Conservation (phyloP, 805 yeast species). For the Yarrowia alimentaria region DNA sequence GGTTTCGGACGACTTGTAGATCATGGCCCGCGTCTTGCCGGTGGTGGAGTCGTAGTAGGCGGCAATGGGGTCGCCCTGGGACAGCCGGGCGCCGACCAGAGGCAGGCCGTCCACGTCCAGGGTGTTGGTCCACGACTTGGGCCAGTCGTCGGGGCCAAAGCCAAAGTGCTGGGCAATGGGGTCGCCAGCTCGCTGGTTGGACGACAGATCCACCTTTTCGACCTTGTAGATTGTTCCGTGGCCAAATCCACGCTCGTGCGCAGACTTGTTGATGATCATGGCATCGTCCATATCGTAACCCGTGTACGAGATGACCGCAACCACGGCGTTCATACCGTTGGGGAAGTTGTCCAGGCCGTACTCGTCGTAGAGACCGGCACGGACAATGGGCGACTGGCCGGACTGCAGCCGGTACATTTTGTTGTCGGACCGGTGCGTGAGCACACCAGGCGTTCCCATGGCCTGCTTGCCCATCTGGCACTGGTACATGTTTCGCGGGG, state of each 20-base stretch:
- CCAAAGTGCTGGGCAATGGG: slow-evolving; percentile 94
- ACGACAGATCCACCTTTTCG: slow-evolving; percentile 80
- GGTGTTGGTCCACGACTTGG: slow-evolving; percentile 82
- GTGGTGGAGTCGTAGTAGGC: slow-evolving; percentile 88
- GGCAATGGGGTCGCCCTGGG: slow-evolving; percentile 93
- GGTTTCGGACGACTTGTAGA: slow-evolving; percentile 91
- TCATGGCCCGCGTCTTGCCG: slow-evolving; percentile 87
- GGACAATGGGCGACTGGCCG: slow-evolving; percentile 96
- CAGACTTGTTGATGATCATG: slow-evolving; percentile 95
- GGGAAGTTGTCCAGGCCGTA: slow-evolving; percentile 99
- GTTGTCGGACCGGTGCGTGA: slow-evolving; percentile 89
- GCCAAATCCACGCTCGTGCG: slow-evolving; percentile 97
- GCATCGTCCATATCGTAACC: slow-evolving; percentile 99
- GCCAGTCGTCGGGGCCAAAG: slow-evolving; percentile 90
- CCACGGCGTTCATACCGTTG: slow-evolving; percentile 97
- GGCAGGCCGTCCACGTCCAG: slow-evolving; percentile 94
- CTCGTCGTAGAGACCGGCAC: slow-evolving; percentile 88
- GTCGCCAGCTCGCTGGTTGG: slow-evolving; percentile 82
- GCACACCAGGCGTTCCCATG: slow-evolving; percentile 99
- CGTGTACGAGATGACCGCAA: slow-evolving; percentile 96
- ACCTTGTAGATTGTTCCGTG: slow-evolving; percentile 96
- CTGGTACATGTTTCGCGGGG: slow-evolving; percentile 99
- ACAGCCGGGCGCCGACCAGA: slow-evolving; percentile 76
- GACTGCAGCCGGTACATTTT: slow-evolving; percentile 88
- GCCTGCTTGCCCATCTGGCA: slow-evolving; percentile 99